Conservation (phyloP, 164 flowering plant species). For the Piper longum region DNA sequence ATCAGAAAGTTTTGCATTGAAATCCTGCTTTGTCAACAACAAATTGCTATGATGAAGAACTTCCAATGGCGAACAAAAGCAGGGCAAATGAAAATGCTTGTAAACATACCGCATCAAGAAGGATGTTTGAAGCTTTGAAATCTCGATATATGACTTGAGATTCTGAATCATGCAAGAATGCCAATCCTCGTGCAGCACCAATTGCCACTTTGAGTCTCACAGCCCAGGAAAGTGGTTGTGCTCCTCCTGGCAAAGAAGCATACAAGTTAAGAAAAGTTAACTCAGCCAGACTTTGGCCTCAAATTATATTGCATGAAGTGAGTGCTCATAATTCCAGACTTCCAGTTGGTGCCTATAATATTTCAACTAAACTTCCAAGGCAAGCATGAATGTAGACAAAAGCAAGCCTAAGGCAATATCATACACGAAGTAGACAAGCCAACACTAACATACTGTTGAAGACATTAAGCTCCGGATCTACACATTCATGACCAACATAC, state of each 20-base stretch:
- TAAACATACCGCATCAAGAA: slow-evolving; percentile 59
- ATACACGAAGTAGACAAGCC: too few relatives aligned
- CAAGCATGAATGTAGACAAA: too few relatives aligned
- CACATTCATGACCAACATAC: too few relatives aligned
- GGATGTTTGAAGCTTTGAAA: slow-evolving; percentile 78
- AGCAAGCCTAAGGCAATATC: too few relatives aligned
- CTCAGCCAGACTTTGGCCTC: too few relatives aligned
- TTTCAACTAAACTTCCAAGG: too few relatives aligned
- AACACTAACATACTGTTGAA: too few relatives aligned
- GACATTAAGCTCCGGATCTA: too few relatives aligned
- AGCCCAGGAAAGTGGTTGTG: slow-evolving; percentile 80
- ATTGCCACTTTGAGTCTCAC: slow-evolving; percentile 74
- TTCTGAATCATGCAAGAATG: slow-evolving; percentile 68
- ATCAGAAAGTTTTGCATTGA: slow-evolving; percentile 75
- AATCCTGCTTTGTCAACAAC: slow-evolving; percentile 45
- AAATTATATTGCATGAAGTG: too few relatives aligned
- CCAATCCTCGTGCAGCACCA: slow-evolving; percentile 79
- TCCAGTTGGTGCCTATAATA: too few relatives aligned
- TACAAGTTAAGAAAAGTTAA: background rate
- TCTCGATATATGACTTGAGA: slow-evolving; percentile 77
- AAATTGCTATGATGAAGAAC: background rate
- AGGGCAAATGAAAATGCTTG: slow-evolving; percentile 5
- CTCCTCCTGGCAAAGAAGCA: slow-evolving; percentile 40
- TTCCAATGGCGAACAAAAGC: too few relatives aligned
- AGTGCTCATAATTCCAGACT: too few relatives aligned